Evolutionary conservation across 192 early-diverging fungal species (phyloP).

Genomic region (Chytriomyces hyalinus): DNA sequence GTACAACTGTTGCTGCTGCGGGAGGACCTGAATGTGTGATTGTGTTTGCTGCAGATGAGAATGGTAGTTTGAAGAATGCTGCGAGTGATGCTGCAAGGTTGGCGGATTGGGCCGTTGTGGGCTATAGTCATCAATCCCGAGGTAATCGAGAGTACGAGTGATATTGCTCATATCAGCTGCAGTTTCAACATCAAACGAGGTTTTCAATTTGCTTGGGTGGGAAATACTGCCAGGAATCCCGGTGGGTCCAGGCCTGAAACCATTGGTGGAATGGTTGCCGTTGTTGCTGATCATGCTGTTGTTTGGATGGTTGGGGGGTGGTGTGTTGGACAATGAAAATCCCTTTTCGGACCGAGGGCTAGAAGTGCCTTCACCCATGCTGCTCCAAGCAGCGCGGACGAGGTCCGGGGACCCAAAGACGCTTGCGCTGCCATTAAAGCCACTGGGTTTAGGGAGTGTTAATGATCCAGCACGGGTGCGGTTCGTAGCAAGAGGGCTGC

Average conservation of each 20-base stretch:
- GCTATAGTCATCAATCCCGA: conserved; percentile 68
- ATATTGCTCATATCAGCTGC: conserved; percentile 22
- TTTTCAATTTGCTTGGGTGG: conserved; percentile 9
- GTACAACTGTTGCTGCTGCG: neutral
- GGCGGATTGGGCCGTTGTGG: conserved; percentile 12
- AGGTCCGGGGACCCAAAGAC: neutral
- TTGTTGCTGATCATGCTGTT: too few relatives aligned
- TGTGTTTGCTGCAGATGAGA: too few relatives aligned
- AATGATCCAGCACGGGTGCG: conserved; percentile 37
- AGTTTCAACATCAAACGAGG: conserved; percentile 13
- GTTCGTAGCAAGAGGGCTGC: neutral
- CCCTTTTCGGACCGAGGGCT: neutral
- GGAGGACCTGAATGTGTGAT: neutral
- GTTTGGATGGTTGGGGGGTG: neutral
- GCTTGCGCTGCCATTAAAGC: neutral
- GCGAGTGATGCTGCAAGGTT: conserved; percentile 28
- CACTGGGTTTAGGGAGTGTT: conserved; percentile 46
- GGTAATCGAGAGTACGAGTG: conserved; percentile 69
- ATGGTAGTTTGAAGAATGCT: neutral
- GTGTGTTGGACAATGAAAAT: neutral
- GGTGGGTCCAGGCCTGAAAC: neutral
- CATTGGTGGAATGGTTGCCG: neutral
- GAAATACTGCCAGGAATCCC: neutral
- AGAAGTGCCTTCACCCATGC: neutral
- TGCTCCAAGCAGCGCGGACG: neutral